Evolutionary conservation across 768 basidiomycete genomes (phyloP).

Genomic region (Lentinula guzmanii): DNA sequence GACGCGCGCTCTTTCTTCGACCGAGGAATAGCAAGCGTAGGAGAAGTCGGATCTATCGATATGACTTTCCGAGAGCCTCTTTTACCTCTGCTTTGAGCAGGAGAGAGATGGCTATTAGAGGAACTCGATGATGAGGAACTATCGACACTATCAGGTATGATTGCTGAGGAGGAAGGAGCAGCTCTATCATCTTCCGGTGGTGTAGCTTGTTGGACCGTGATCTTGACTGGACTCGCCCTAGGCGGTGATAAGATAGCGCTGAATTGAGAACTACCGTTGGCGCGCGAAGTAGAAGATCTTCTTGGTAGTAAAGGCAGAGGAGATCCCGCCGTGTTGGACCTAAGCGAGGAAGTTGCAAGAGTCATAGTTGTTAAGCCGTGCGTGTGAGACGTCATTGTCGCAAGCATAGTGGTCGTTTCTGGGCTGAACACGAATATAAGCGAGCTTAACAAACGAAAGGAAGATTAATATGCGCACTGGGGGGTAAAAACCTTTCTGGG

Average conservation of each 20-base stretch:
- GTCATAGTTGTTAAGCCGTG: not conserved
- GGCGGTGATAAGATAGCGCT: constrained; percentile 7
- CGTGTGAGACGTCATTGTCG: not conserved
- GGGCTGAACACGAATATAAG: not conserved
- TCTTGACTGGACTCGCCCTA: constrained; percentile 16
- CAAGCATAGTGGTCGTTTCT: not conserved
- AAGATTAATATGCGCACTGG: not conserved
- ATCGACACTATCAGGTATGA: constrained; percentile 26
- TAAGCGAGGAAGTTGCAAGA: constrained; percentile 7
- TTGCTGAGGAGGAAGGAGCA: constrained; percentile 3
- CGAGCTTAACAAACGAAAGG: too few species aligned
- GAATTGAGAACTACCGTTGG: constrained; percentile 15
- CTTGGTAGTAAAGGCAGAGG: constrained; percentile 65
- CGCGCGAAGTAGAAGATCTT: constrained; percentile 27
- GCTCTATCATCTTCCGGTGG: constrained; percentile 14
- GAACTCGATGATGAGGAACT: constrained; percentile 21
- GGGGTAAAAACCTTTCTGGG: not conserved
- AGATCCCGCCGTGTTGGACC: constrained; percentile 49
- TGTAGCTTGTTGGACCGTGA: constrained; percentile 22
- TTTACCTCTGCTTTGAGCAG: constrained; percentile 31
- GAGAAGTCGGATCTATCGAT: constrained; percentile 34
- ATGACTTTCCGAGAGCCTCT: constrained; percentile 21
- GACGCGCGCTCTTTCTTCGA: constrained; percentile 11
- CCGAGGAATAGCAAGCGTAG: constrained; percentile 29
- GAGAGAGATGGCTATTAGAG: constrained; percentile 26